Conservation (phyloP, 352 stramenopile species). For the Phytophthora boehmeriae region DNA sequence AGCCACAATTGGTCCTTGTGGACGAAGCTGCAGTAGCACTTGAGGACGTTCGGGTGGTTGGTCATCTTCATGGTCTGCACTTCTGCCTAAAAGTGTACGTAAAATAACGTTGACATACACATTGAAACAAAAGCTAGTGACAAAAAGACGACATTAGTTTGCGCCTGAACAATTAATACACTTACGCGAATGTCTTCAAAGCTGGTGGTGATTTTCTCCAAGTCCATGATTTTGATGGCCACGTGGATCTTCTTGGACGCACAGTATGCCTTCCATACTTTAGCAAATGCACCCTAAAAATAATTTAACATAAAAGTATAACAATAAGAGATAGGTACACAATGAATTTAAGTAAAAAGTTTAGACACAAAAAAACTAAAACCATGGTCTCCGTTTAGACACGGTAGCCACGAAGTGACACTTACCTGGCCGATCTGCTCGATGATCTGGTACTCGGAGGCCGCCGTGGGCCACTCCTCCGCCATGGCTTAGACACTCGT, state of each 20-base stretch:
- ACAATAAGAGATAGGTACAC: no score
- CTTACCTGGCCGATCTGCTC: slow-evolving; percentile 88
- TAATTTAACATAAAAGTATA: no score
- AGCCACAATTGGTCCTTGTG: slow-evolving; percentile 98
- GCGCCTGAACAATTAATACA: slow-evolving; percentile 1
- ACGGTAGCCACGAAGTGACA: neutral
- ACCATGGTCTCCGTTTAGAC: neutral
- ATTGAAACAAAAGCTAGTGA: neutral
- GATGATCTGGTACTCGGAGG: slow-evolving; percentile 89
- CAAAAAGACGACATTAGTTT: no score
- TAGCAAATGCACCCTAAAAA: slow-evolving; percentile 96
- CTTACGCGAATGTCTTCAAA: slow-evolving; percentile 90
- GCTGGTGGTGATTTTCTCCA: slow-evolving; percentile 98
- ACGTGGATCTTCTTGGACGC: slow-evolving; percentile 87
- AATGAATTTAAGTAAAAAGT: no score
- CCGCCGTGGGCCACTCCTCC: slow-evolving; percentile 86
- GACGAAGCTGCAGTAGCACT: slow-evolving; percentile 98
- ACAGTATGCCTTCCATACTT: slow-evolving; percentile 97
- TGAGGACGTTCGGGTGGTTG: slow-evolving; percentile 97
- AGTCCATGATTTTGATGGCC: slow-evolving; percentile 99
- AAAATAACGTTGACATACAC: neutral
- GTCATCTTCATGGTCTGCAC: slow-evolving; percentile 99
- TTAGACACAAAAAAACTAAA: slow-evolving; percentile 6
- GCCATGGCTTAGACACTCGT: slow-evolving; percentile 46
- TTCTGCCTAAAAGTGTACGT: slow-evolving; percentile 69